phyloP scores from a whole-genome alignment of 2,329 filamentous ascomycete genomes.

The Neofusicoccum umdonicola region DNA sequence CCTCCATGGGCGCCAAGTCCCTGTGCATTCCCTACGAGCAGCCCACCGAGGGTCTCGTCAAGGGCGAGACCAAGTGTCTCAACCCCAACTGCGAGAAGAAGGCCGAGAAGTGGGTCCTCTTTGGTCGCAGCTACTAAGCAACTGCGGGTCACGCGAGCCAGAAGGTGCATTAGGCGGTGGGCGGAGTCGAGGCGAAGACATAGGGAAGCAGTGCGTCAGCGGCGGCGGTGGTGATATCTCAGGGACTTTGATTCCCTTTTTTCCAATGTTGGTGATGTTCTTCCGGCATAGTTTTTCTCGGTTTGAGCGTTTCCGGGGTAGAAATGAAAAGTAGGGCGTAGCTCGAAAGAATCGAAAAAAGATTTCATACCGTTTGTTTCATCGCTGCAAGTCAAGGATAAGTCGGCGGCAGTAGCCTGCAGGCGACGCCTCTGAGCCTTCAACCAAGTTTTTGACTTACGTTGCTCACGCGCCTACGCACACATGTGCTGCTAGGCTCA shows the following conservation, averaged over 20 bases:
- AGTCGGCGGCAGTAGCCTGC: too few relatives aligned
- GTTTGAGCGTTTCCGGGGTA: conserved; percentile 6
- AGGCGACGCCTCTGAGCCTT: too few relatives aligned
- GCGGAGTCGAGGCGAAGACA: background rate
- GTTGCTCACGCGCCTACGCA: too few relatives aligned
- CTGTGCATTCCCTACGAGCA: conserved; percentile 82
- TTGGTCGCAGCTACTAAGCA: conserved; percentile 59
- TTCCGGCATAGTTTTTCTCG: background rate
- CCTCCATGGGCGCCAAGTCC: conserved; percentile 74
- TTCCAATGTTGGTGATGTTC: background rate
- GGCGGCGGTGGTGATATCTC: background rate
- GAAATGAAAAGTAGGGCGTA: background rate
- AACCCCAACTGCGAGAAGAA: conserved; percentile 78
- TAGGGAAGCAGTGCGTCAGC: background rate
- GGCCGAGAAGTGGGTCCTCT: conserved; percentile 89
- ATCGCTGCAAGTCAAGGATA: too few relatives aligned
- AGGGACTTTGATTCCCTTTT: background rate
- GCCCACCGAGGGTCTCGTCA: conserved; percentile 71
- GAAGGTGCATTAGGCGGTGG: background rate
- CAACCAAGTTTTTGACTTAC: too few relatives aligned
- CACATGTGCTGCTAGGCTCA: too few relatives aligned
- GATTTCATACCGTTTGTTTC: background rate
- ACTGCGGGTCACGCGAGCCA: background rate
- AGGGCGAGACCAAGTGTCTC: conserved; percentile 84
- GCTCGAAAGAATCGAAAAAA: background rate